phyloP scores from a whole-genome alignment of 345 rosid species.

The Camelina neglecta region DNA sequence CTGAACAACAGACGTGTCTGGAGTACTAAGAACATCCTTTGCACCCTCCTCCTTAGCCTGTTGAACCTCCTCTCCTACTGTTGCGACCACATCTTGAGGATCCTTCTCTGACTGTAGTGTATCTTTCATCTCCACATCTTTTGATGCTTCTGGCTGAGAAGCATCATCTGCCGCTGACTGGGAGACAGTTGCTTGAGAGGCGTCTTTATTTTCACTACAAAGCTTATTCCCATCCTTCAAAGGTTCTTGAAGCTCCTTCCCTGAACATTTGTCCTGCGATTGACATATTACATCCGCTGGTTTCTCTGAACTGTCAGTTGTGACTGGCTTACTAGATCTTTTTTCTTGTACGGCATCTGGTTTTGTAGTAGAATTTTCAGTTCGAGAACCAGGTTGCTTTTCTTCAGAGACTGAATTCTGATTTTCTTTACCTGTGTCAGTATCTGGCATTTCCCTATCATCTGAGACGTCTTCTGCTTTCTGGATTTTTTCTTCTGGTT shows the following conservation, averaged over 20 bases:
- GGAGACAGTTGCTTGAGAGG: slow-evolving; percentile 43
- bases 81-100: slow-evolving; percentile 33
- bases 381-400: slow-evolving; percentile 46
- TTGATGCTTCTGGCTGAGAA: slow-evolving; percentile 48
- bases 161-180: slow-evolving; percentile 47
- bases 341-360: slow-evolving; percentile 39
- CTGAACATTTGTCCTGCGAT: slow-evolving; percentile 44
- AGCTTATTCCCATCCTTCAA: slow-evolving; percentile 50
- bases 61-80: slow-evolving; percentile 36
- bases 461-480: slow-evolving; percentile 46
- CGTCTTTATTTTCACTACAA: slow-evolving; percentile 50
- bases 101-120: slow-evolving; percentile 47
- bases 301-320: slow-evolving; percentile 49
- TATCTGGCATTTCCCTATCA: slow-evolving; percentile 44
- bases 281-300: slow-evolving; percentile 37
- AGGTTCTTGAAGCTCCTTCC: slow-evolving; percentile 47
- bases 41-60: slow-evolving; percentile 43
- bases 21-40: slow-evolving; percentile 52
- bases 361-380: slow-evolving; percentile 44
- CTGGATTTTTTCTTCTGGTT: slow-evolving; percentile 44
- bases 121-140: slow-evolving; percentile 52
- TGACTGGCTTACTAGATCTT: slow-evolving; percentile 41
- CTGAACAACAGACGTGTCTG: slow-evolving; percentile 27
- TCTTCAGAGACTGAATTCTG: slow-evolving; percentile 56
- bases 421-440: slow-evolving; percentile 41